Base-by-base conservation (phyloP, 1,139 yeast genomes). In the Geotrichum australiense region DNA sequence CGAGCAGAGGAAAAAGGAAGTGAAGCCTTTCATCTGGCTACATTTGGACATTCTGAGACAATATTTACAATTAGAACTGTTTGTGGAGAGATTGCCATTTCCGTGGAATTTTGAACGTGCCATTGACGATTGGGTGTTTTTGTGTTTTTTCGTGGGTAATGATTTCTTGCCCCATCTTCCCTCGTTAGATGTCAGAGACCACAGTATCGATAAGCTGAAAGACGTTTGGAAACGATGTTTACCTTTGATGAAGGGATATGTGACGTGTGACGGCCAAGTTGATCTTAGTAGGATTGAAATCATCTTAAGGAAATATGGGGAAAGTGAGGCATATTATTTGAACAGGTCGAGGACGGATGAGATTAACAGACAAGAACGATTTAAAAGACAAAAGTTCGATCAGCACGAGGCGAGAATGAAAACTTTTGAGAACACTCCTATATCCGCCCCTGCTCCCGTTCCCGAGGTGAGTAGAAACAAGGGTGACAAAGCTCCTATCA, bases 101-200 rank as follows among this genome's bases (percentile, higher is more conserved):
- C 74, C 78, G 14, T 87, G 82, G 63, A 96, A 91, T 58, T 64
- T 87, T 47, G 99, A 93, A 64, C 72, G 98, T 46, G 96, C 97
- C 2, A 80, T 93, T 48, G 99, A 93, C 60, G 99, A 93, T 65
- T 93, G 98, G 98, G 89, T 93, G 14, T 93, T 93, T 53, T 82
- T 93, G 89, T 91, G 97, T 72, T 93, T 93, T 68, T 93, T 93
- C 59, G 94, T 91, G 46, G 99, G 99, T 61, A 93, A 93, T 59
- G 99, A 93, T 76, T 93, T 93, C 70, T 70, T 93, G 57, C 99
- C 99, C 2, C 98, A 91, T 64, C 68, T 93, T 51, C 98, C 99
- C 5, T 80, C 94, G 41, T 70, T 93, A 48, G 96, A 91, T 58
- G 96, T 91, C 34, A 76, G 98, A 53, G 97, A 93, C 61, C 85